Evolutionary conservation across 371 early-diverging fungal species (phyloP).

Genomic region (Basidiobolus meristosporus): DNA sequence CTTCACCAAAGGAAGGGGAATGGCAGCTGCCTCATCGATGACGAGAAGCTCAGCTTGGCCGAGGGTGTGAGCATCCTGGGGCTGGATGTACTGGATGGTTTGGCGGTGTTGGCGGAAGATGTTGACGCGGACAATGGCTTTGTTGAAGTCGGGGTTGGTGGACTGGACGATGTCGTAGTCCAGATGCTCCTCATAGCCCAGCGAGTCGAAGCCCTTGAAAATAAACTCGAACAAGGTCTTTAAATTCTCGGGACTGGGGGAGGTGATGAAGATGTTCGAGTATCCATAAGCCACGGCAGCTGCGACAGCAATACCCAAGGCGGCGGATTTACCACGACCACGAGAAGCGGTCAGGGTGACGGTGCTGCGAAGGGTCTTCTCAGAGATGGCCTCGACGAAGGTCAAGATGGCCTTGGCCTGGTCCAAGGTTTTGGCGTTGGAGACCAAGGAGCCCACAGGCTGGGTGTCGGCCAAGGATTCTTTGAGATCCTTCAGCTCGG

Average conservation of each 20-base stretch:
- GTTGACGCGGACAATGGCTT: slow-evolving; percentile 88
- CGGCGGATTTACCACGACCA: slow-evolving; percentile 99
- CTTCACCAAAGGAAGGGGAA: slow-evolving; percentile 87
- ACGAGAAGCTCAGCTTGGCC: slow-evolving; percentile 95
- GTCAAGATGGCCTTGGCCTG: slow-evolving; percentile 86
- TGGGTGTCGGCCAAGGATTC: slow-evolving; percentile 69
- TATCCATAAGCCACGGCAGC: slow-evolving; percentile 96
- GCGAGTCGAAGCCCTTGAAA: slow-evolving; percentile 89
- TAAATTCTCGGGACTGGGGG: slow-evolving; percentile 96
- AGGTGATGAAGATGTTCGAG: slow-evolving; percentile 94
- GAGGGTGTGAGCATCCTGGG: slow-evolving; percentile 77
- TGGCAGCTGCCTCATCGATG: slow-evolving; percentile 99
- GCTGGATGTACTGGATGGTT: slow-evolving; percentile 95
- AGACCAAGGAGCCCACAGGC: slow-evolving; percentile 69
- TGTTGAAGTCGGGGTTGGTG: slow-evolving; percentile 84
- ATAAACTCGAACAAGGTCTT: slow-evolving; percentile 96
- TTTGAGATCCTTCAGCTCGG: slow-evolving; percentile 65
- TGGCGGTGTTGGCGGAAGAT: slow-evolving; percentile 94
- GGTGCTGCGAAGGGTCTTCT: slow-evolving; percentile 79
- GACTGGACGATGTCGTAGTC: slow-evolving; percentile 96
- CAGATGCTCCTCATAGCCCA: slow-evolving; percentile 92
- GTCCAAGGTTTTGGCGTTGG: slow-evolving; percentile 69
- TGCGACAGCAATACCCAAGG: slow-evolving; percentile 92
- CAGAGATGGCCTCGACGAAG: slow-evolving; percentile 86
- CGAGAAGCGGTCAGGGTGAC: slow-evolving; percentile 92